Base-by-base conservation (phyloP, 805 yeast genomes). In the Cyberlindnera meyerae region DNA sequence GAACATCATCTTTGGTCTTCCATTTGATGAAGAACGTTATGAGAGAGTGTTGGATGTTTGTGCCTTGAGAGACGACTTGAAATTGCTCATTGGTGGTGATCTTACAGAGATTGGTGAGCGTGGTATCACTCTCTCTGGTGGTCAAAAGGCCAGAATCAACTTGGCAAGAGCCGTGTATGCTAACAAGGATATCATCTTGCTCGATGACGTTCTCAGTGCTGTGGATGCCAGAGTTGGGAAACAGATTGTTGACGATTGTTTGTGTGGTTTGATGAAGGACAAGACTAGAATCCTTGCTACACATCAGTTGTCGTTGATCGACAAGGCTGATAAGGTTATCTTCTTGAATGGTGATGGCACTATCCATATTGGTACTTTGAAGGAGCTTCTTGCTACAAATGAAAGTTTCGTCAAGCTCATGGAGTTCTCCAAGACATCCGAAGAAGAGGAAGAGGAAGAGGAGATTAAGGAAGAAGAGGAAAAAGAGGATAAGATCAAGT, bases 191-290 rank as follows among this genome's bases (percentile, higher is more conserved):
- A 77, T 80, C n/a, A 61, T 78, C 14, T 54, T 82, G 37, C 58
- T 82, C 34, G 90, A 82, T 54, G 90, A 82, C 52, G 83, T 81
- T 11, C 66, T 82, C 33, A 73, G 81, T 58, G 89, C 90, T 11
- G 89, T 82, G 20, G 89, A 82, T 57, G 85, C 86, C 18, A 75
- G 79, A 47, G 89, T 82, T 29, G 89, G 88, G 11, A 71, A 72
- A 41, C 82, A 79, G 49, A 79, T 82, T 33, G 71, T 81, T 63
- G 68, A 74, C 33, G 54, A 69, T 13, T 82, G 90, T 55, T 54
- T 83, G 32, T 37, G 68, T 40, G 82, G 77, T 0, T 45, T 75
- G 24, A 52, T 83, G 45, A 58, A 56, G 29, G 58, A 61, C 12
- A 71, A 68, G 45, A 84, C 93, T 1, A 67, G 88, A 45, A 50